These are phyloP conservation scores for Termitomyces sp. DNA, from an alignment of 768 basidiomycete genomes.

Conservation along the genomic window DNA sequence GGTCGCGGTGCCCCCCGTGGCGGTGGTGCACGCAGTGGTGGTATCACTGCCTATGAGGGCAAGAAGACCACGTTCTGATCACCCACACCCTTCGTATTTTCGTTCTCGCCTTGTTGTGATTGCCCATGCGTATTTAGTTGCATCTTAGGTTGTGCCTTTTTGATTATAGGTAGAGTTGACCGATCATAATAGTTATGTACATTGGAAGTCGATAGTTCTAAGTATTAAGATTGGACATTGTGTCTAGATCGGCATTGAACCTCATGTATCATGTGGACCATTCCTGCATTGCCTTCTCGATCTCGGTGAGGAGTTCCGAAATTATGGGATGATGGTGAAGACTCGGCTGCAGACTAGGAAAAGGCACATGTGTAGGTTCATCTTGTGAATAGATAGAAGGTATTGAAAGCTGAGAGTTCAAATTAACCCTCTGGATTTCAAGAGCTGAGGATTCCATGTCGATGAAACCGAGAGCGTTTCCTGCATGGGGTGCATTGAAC, in stretches of 20 bases:
- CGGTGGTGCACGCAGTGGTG: slow-evolving; percentile 55
- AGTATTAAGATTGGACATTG: not conserved
- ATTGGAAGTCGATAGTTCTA: not conserved
- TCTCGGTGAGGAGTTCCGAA: slow-evolving; percentile 27
- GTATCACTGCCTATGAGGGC: slow-evolving; percentile 60
- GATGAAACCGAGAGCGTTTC: slow-evolving; percentile 6
- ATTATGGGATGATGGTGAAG: slow-evolving; percentile 26
- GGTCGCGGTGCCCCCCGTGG: slow-evolving; percentile 44
- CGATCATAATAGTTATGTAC: slow-evolving; percentile 4
- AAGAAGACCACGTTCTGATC: slow-evolving; percentile 61
- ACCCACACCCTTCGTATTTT: not conserved
- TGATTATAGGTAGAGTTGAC: not conserved
- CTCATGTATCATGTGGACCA: slow-evolving; percentile 20
- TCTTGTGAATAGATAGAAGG: slow-evolving; percentile 22
- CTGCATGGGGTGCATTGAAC: not conserved
- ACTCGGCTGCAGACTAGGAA: not conserved
- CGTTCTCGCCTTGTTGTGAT: not conserved
- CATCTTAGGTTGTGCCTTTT: slow-evolving; percentile 6
- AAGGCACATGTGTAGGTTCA: not conserved
- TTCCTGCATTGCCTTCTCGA: slow-evolving; percentile 29
- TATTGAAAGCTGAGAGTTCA: slow-evolving; percentile 16
- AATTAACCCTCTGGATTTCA: not conserved
- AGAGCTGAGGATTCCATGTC: slow-evolving; percentile 8
- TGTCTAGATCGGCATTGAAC: not conserved
- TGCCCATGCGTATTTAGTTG: not conserved